Conservation (phyloP, 2,329 filamentous ascomycete genomes). For the Hypoxylon sp. region DNA sequence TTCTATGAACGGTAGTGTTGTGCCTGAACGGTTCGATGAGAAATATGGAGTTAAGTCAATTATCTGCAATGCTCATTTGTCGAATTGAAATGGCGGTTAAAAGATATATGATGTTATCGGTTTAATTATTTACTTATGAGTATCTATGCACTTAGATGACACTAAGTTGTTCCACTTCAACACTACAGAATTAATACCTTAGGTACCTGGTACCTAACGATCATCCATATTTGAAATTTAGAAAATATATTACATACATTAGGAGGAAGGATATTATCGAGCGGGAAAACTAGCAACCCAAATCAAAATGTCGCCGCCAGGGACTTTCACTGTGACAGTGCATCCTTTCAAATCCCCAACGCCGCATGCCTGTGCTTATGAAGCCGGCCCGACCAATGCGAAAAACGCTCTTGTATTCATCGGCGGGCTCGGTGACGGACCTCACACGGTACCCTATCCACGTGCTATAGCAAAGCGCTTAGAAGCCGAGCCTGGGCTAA, state of each 20-base stretch:
- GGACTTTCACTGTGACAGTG: constrained; percentile 61
- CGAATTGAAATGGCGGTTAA: neutral
- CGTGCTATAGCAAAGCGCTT: constrained; percentile 63
- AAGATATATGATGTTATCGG: constrained; percentile 17
- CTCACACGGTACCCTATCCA: constrained; percentile 74
- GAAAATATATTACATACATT: neutral
- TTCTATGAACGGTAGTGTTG: neutral
- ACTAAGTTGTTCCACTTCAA: neutral
- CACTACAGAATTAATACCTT: neutral
- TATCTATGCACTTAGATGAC: constrained; percentile 12
- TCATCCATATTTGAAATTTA: neutral
- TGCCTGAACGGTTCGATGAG: neutral
- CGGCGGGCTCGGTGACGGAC: constrained; percentile 78
- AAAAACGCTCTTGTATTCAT: constrained; percentile 77
- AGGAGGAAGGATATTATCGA: neutral
- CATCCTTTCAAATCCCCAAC: constrained; percentile 63
- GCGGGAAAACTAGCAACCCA: neutral
- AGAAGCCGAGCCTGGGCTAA: constrained; percentile 56
- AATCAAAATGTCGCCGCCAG: constrained; percentile 40
- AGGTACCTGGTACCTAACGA: too few species aligned
- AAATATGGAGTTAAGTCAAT: neutral
- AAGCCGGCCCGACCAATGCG: constrained; percentile 59
- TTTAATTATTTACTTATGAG: constrained; percentile 2
- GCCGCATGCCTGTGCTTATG: constrained; percentile 63
- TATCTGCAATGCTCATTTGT: neutral